Evolutionary conservation across 768 basidiomycete species (phyloP).

Genomic region (Pleurotus tuber-regium): DNA sequence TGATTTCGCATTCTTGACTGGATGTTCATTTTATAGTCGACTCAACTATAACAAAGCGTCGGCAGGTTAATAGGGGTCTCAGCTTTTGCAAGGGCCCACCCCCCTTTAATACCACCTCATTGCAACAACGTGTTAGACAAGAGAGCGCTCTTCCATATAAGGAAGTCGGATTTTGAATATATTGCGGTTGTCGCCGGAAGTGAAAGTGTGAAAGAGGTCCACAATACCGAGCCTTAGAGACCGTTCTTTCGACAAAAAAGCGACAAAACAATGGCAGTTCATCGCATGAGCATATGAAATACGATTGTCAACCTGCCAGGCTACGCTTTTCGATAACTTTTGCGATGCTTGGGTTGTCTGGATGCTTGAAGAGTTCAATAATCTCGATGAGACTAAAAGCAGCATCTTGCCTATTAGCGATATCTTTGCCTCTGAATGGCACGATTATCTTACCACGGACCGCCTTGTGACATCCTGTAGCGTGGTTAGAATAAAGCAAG

Average conservation of each 20-base stretch:
- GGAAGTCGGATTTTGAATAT: constrained; percentile 6
- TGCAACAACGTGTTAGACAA: constrained; percentile 1
- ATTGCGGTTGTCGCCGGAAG: neutral
- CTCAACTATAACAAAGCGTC: constrained; percentile 8
- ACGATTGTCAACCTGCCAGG: neutral
- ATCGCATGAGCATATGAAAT: neutral
- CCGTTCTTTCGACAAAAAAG: too few species aligned
- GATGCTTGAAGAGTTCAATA: neutral
- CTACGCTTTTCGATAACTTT: neutral
- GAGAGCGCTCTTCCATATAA: neutral
- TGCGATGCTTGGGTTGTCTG: neutral
- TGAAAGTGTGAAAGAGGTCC: constrained; percentile 2
- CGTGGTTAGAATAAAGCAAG: constrained; percentile 8
- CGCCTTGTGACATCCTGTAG: too few species aligned
- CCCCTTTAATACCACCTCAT: constrained; percentile 10
- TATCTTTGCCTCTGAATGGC: neutral
- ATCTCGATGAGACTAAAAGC: neutral
- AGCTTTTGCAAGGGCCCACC: constrained; percentile 6
- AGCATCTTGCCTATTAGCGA: neutral
- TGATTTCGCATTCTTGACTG: neutral
- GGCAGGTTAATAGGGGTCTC: constrained; percentile 6
- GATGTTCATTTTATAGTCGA: constrained; percentile 6
- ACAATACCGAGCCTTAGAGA: constrained; percentile 10
- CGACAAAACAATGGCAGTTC: neutral
- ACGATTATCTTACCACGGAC: neutral